Conservation (phyloP, 257 asterid genomes). For the Solanum dulcamara region DNA sequence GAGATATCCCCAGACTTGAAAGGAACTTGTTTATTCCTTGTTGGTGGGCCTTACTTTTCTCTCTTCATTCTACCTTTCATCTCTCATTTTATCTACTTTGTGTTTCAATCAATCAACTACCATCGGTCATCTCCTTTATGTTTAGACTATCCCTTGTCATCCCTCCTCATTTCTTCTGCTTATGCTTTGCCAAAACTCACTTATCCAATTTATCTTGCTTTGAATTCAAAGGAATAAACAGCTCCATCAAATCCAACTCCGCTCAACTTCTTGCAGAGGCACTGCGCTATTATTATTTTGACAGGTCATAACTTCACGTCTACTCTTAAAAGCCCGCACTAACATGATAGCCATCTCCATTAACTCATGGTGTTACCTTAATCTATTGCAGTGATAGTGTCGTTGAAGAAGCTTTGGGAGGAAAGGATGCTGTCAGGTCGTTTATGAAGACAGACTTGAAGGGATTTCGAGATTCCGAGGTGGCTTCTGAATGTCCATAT, state of each 20-base stretch:
- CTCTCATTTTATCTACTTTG: neutral
- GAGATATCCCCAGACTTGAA: slow-evolving; percentile 55
- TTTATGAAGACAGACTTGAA: slow-evolving; percentile 43
- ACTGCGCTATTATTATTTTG: slow-evolving; percentile 69
- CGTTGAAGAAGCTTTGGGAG: slow-evolving; percentile 86
- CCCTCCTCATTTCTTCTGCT: too few relatives aligned
- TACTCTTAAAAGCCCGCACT: neutral
- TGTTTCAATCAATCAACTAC: neutral
- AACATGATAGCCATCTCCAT: neutral
- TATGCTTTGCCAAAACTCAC: neutral
- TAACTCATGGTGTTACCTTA: neutral
- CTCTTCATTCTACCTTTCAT: neutral
- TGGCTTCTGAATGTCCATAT: slow-evolving; percentile 6
- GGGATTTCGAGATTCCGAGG: slow-evolving; percentile 76
- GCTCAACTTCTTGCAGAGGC: slow-evolving; percentile 75
- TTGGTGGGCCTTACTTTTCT: slow-evolving; percentile 44
- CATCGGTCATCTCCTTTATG: neutral
- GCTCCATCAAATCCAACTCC: slow-evolving; percentile 54
- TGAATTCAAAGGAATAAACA: slow-evolving; percentile 45
- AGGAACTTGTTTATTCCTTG: slow-evolving; percentile 79
- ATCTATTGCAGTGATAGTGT: slow-evolving; percentile 50
- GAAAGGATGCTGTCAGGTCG: slow-evolving; percentile 45
- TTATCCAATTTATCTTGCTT: neutral
- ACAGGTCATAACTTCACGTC: slow-evolving; percentile 35
- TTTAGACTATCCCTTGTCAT: neutral